phyloP scores from a whole-genome alignment of 108 stramenopile species.

The Schizochytrium sp. region DNA sequence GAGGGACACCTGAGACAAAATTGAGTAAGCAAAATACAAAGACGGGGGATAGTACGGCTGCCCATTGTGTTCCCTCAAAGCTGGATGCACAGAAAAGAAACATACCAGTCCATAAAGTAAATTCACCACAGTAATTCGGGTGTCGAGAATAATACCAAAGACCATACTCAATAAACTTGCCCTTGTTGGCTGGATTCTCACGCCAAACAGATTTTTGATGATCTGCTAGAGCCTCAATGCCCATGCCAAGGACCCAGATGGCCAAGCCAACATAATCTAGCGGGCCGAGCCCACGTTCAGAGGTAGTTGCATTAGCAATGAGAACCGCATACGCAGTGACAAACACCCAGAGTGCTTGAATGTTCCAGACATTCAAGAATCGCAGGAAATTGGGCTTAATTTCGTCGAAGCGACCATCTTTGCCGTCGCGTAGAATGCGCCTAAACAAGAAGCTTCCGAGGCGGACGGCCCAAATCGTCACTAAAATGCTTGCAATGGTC shows the following conservation, averaged over 20 bases:
- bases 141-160: slow-evolving; percentile 65
- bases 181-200: slow-evolving; percentile 61
- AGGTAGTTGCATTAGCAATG: slow-evolving; percentile 30
- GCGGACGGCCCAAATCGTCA: slow-evolving; percentile 42
- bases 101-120: slow-evolving; percentile 58
- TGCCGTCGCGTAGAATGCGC: slow-evolving; percentile 61
- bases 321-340: slow-evolving; percentile 57
- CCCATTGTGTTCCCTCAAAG: slow-evolving; percentile 50
- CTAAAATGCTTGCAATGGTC: neutral
- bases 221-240: slow-evolving; percentile 65
- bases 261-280: slow-evolving; percentile 40
- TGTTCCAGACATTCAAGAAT: slow-evolving; percentile 63
- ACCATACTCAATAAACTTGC: slow-evolving; percentile 61
- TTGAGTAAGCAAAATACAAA: slow-evolving; percentile 62
- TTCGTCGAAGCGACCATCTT: slow-evolving; percentile 62
- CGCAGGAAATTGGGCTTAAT: slow-evolving; percentile 51
- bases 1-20: slow-evolving; percentile 58
- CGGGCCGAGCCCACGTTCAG: neutral
- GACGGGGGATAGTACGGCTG: slow-evolving; percentile 47
- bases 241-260: slow-evolving; percentile 58
- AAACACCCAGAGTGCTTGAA: slow-evolving; percentile 64
- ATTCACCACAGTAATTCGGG: slow-evolving; percentile 69
- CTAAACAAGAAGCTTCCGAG: slow-evolving; percentile 64
- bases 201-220: slow-evolving; percentile 54
- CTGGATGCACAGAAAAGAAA: neutral